Conservation (phyloP, 805 yeast species). For the Starmerella geochares region DNA sequence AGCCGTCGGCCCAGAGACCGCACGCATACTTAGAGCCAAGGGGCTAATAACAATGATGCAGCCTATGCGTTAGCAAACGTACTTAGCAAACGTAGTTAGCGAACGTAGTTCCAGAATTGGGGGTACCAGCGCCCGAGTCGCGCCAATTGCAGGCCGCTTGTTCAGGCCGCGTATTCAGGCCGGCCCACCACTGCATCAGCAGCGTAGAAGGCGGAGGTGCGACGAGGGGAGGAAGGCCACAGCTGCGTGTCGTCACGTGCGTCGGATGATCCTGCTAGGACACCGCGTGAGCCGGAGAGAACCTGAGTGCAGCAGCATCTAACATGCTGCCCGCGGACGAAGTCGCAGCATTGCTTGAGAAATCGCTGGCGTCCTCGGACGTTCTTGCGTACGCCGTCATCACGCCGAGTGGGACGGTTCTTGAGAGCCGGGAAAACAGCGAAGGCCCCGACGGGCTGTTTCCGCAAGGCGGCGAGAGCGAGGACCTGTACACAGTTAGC, state of each 20-base stretch:
- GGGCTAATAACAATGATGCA: too few relatives aligned
- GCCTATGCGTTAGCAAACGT: too few relatives aligned
- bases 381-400: slow-evolving; percentile 16
- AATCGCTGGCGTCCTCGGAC: slow-evolving; percentile 5
- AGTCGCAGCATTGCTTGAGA: slow-evolving; percentile 10
- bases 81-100: too few relatives aligned
- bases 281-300: neutral
- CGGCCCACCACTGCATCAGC: too few relatives aligned
- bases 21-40: too few relatives aligned
- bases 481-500: slow-evolving; percentile 6
- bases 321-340: slow-evolving; percentile 15
- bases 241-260: neutral
- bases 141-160: too few relatives aligned
- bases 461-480: slow-evolving; percentile 5
- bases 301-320: neutral
- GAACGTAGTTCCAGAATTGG: too few relatives aligned
- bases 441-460: neutral
- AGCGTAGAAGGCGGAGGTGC: too few relatives aligned
- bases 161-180: too few relatives aligned
- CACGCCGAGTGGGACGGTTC: slow-evolving; percentile 16
- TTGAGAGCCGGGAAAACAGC: slow-evolving; percentile 20
- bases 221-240: too few relatives aligned
- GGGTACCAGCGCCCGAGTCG: too few relatives aligned
- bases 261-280: neutral
- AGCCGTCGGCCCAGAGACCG: too few relatives aligned